Conservation (phyloP, 345 rosid species). For the Dovyalis caffra region DNA sequence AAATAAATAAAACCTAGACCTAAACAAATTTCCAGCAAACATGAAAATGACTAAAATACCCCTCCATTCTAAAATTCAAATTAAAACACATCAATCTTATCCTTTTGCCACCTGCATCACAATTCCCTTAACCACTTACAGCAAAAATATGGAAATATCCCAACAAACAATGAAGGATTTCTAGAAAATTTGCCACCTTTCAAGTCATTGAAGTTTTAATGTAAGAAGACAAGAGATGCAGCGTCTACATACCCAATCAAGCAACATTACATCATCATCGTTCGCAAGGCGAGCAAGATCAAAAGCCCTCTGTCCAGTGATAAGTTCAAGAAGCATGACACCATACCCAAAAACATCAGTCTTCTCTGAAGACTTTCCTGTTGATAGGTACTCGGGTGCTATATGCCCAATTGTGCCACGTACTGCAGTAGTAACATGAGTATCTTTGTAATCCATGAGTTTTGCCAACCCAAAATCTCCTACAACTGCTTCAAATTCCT, state of each 20-base stretch:
- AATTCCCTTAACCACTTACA: not conserved
- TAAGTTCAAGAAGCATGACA: constrained; percentile 95
- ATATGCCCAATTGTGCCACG: constrained; percentile 98
- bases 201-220: not conserved
- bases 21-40: not conserved
- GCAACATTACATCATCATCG: constrained; percentile 91
- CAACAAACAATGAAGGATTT: not conserved
- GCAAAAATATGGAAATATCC: not conserved
- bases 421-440: constrained; percentile 92
- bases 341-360: constrained; percentile 99
- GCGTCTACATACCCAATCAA: constrained; percentile 72
- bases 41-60: not conserved
- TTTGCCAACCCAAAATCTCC: constrained; percentile 96
- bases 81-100: not conserved
- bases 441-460: constrained; percentile 87
- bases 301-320: constrained; percentile 90
- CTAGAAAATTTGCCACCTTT: not conserved
- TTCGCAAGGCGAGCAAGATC: constrained; percentile 97
- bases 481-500: constrained; percentile 91
- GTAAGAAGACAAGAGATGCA: not conserved
- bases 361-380: constrained; percentile 90
- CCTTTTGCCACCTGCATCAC: not conserved
- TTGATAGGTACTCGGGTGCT: constrained; percentile 92
- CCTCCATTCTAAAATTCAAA: not conserved
- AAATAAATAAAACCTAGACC: not conserved